Base-by-base conservation (phyloP, 2,329 filamentous ascomycete genomes). In the Chrysoporthe deuterocubensis region DNA sequence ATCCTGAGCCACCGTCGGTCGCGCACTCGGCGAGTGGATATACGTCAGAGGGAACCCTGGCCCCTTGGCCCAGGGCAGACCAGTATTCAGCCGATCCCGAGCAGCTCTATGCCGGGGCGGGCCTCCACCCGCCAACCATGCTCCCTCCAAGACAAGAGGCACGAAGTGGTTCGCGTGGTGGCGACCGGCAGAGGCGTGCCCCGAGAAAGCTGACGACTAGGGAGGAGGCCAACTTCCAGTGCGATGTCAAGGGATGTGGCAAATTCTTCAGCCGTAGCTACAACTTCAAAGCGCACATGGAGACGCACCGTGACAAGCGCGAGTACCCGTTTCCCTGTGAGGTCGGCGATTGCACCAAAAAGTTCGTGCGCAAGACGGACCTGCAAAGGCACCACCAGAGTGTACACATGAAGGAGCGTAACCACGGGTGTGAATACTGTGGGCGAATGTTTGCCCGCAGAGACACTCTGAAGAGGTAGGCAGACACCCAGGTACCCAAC, bases 281-380 rank as follows among this genome's bases (percentile, higher is more conserved):
- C 81, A 97, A 97, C 79, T 93, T 90, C 80, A 94, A 92, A 75
- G 91, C 93, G 42, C 94, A 97, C 77, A 86, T 94, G 84, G 90
- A 94, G 75, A 94, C 90, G 0, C 94, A 97, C 75, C 89, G 96
- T 75, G 89, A 92, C 16, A 85, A 87, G 68, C 85, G 91, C 67
- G 87, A 88, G 73, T 92, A 92, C 73, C 89, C 90, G 0, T 91
- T 93, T 74, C 83, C 84, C 1, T 97, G 94, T 78, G 81, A 81
- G 1, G 81, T 88, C 42, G 78, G 83, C 2, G 85, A 84, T 64
- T 97, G 94, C 79, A 84, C 80, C 72, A 93, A 91, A 80, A 87
- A 87, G 63, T 97, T 97, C 78, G 92, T 93, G 21, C 87, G 94
- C 73, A 94, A 91, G 79, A 94, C 93, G 1, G 94, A 97, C 76